Percentiles rank a stretch among this genome's conserved stretches.
Conservation (phyloP, 768 basidiomycete genomes). For the Tricholoma flavovirens region DNA sequence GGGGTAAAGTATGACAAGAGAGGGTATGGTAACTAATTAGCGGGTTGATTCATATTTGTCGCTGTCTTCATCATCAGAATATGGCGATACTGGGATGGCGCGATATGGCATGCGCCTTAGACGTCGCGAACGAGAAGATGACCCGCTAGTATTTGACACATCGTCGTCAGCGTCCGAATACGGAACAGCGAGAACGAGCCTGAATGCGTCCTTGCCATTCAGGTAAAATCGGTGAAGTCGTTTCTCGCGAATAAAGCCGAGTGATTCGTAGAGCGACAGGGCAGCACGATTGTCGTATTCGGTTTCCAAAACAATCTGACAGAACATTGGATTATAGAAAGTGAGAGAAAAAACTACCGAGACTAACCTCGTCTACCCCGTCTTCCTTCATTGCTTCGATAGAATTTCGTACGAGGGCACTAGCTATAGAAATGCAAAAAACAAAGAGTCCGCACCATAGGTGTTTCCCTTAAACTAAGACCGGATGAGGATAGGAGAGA, state of each 20-base stretch:
- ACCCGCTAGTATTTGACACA: constrained; percentile 23
- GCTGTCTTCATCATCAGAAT: constrained; percentile 38
- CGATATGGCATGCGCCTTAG: constrained; percentile 25
- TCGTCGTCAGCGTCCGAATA: constrained; percentile 26
- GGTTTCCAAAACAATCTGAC: constrained; percentile 89
- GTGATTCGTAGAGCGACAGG: constrained; percentile 80
- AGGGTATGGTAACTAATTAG: constrained; percentile 16
- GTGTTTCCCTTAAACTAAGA: constrained; percentile 43
- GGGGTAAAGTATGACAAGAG: background rate
- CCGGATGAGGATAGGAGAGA: constrained; percentile 37
- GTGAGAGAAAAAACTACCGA: background rate
- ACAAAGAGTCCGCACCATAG: constrained; percentile 42
- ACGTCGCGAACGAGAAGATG: constrained; percentile 17
- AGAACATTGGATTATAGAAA: constrained; percentile 1
- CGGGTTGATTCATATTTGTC: constrained; percentile 33
- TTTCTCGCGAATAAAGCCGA: constrained; percentile 96
- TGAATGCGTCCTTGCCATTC: constrained; percentile 94
- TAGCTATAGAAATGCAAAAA: constrained; percentile 51
- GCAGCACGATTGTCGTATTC: constrained; percentile 91
- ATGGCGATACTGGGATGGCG: constrained; percentile 39
- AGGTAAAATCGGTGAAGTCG: constrained; percentile 92
- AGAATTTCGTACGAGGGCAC: constrained; percentile 75
- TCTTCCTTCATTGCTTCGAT: constrained; percentile 78
- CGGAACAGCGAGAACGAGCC: constrained; percentile 65
- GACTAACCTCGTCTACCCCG: constrained; percentile 80